Conservation (phyloP, 257 asterid genomes). For the Striga asiatica region DNA sequence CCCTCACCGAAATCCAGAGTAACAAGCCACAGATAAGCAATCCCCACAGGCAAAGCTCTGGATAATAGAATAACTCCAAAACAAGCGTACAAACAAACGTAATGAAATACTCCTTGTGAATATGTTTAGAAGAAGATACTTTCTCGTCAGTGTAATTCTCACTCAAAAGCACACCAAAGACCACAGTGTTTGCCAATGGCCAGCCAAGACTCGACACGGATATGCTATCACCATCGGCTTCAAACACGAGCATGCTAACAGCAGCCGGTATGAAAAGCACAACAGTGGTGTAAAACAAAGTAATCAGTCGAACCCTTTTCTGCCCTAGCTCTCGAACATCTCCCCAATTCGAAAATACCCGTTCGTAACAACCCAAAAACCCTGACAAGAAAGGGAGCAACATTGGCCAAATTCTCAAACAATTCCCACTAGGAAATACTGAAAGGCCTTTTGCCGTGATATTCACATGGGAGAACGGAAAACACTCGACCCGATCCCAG, state of each 20-base stretch:
- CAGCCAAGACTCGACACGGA: conserved; percentile 52
- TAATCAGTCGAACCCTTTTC: conserved; percentile 53
- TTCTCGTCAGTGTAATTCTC: conserved; percentile 68
- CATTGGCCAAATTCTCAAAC: conserved; percentile 86
- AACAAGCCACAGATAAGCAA: conserved; percentile 68
- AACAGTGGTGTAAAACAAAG: conserved; percentile 59
- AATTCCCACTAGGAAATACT: conserved; percentile 44
- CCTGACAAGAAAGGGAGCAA: conserved; percentile 77
- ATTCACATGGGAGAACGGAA: conserved; percentile 64
- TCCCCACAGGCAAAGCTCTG: conserved; percentile 89
- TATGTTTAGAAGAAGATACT: conserved; percentile 42
- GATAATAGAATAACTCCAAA: conserved; percentile 66
- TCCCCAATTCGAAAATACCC: conserved; percentile 51
- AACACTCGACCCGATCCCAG: conserved; percentile 92
- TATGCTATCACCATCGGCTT: conserved; percentile 69
- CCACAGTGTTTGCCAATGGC: conserved; percentile 83
- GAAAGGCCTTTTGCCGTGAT: conserved; percentile 33
- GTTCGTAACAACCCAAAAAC: conserved; percentile 68
- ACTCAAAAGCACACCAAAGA: conserved; percentile 87
- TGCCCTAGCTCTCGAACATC: conserved; percentile 53
- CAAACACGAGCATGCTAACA: conserved; percentile 76
- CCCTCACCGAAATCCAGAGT: conserved; percentile 66
- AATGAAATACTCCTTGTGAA: conserved; percentile 56
- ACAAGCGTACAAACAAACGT: conserved; percentile 65
- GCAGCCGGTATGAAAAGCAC: conserved; percentile 61